Percentiles rank a stretch among this genome's conserved stretches.
These are phyloP conservation scores for Fusarium subglutinans DNA, from an alignment of 2,329 filamentous ascomycete genomes.

Conservation along the genomic window DNA sequence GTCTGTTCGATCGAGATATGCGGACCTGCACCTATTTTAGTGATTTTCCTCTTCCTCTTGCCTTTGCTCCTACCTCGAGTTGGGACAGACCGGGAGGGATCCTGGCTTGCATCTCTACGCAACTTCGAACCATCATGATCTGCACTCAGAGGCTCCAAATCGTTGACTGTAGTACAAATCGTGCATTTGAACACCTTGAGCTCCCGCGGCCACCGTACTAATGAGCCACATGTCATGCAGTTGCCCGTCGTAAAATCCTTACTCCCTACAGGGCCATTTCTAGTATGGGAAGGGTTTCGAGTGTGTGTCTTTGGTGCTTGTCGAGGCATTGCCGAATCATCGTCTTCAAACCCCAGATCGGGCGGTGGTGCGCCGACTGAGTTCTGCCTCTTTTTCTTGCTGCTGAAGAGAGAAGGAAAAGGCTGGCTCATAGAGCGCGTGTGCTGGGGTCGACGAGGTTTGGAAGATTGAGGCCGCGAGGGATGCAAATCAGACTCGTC, in stretches of 20 bases:
- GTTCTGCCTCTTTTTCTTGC: conserved; percentile 64
- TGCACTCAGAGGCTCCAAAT: conserved; percentile 58
- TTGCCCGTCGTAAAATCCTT: conserved; percentile 74
- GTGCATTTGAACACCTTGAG: conserved; percentile 82
- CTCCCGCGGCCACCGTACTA: conserved; percentile 80
- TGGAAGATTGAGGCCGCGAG: conserved; percentile 35
- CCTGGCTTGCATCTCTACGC: conserved; percentile 37
- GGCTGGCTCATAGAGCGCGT: conserved; percentile 80
- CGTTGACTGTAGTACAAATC: conserved; percentile 86
- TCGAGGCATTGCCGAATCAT: conserved; percentile 44
- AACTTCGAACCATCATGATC: conserved; percentile 32
- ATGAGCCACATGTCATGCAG: conserved; percentile 87
- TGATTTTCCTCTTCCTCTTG: neutral
- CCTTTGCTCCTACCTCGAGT: conserved; percentile 27
- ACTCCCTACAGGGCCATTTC: conserved; percentile 49
- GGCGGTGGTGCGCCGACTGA: conserved; percentile 47
- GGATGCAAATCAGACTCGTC: conserved; percentile 55
- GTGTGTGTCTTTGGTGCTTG: conserved; percentile 43
- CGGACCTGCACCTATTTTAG: conserved; percentile 37
- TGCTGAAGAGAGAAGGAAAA: conserved; percentile 75
- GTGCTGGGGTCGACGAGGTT: conserved; percentile 39
- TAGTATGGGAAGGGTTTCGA: conserved; percentile 35
- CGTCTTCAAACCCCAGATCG: conserved; percentile 44
- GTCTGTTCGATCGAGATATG: conserved; percentile 49
- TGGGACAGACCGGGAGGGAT: conserved; percentile 13